Evolutionary conservation across 225 moss, liverwort and hornwort genomes (phyloP).

Genomic region (Physcomitrellopsis africana): DNA sequence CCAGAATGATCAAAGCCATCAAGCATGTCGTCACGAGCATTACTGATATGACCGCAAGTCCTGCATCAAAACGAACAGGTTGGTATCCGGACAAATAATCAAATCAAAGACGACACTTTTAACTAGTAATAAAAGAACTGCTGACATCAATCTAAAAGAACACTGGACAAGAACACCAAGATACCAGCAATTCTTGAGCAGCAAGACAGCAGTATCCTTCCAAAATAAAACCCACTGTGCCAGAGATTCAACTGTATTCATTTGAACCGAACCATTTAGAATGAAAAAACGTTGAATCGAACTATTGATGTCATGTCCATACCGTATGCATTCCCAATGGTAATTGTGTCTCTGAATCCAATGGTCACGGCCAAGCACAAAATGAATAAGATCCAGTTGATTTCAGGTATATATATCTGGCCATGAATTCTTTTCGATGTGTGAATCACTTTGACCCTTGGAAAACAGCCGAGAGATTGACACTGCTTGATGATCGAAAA

Average conservation of each 20-base stretch:
- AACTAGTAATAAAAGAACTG: no score
- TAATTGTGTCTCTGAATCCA: constrained; percentile 75
- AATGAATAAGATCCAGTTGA: constrained; percentile 79
- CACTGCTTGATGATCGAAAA: constrained; percentile 89
- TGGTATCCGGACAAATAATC: no score
- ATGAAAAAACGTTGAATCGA: neutral
- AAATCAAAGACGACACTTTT: no score
- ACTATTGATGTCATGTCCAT: constrained; percentile 5
- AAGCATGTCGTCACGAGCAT: constrained; percentile 88
- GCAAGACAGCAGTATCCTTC: no score
- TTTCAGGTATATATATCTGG: constrained; percentile 85
- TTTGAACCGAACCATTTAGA: no score
- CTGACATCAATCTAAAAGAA: no score
- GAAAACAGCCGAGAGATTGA: constrained; percentile 76
- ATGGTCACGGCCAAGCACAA: constrained; percentile 74
- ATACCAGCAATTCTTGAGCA: no score
- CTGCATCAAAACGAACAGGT: constrained; percentile 33
- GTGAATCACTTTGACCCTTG: constrained; percentile 82
- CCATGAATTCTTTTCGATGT: constrained; percentile 76
- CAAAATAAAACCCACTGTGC: no score
- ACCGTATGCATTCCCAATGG: constrained; percentile 92
- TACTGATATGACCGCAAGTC: constrained; percentile 80
- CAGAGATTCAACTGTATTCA: no score
- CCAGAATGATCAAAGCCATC: constrained; percentile 67
- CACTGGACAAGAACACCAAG: no score